Percentiles rank a stretch among this genome's conserved stretches.
phyloP scores from a whole-genome alignment of 2,329 filamentous ascomycete species.

The Amauroascus niger region DNA sequence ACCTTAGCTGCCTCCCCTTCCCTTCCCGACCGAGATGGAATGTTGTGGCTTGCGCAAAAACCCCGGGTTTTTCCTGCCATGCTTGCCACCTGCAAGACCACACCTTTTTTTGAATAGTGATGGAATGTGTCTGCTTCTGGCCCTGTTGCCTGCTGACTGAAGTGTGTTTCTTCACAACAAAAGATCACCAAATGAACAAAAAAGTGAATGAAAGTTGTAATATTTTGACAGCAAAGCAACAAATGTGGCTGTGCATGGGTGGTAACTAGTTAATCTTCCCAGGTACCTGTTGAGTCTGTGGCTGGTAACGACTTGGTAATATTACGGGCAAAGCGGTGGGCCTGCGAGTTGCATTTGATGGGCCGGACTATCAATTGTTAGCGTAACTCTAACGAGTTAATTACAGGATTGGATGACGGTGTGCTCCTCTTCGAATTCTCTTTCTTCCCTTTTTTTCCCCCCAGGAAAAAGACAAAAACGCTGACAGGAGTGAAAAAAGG shows the following conservation, averaged over 20 bases:
- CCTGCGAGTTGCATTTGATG: neutral
- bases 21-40: neutral
- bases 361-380: constrained; percentile 5
- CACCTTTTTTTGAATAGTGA: neutral
- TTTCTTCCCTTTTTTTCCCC: neutral
- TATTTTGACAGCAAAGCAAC: no score
- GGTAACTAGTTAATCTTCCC: neutral
- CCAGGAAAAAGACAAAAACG: neutral
- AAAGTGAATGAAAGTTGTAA: no score
- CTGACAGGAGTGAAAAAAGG: neutral
- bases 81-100: neutral
- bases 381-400: no score
- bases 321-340: neutral
- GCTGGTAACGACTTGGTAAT: constrained; percentile 1
- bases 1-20: no score
- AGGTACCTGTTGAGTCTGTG: no score
- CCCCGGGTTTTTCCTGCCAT: neutral
- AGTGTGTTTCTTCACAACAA: no score
- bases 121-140: neutral
- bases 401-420: constrained; percentile 1
- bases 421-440: no score
- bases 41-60: constrained; percentile 1
- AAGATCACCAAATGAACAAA: no score
- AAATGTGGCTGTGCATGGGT: neutral
- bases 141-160: no score